Conservation (phyloP, 1,284 basidiomycete genomes). For the Rhizoctonia solani region DNA sequence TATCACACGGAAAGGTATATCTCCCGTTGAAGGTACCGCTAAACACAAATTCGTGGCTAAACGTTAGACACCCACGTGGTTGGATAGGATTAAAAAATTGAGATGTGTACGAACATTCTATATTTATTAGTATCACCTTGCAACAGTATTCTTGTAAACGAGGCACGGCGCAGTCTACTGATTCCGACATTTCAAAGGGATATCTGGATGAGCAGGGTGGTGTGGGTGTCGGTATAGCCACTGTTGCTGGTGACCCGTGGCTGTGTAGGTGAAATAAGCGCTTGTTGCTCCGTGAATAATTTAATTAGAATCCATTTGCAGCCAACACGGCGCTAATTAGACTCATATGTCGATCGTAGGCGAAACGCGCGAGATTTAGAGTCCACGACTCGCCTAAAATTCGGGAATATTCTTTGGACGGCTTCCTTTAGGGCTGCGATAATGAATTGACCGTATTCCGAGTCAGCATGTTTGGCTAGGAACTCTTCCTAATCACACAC, state of each 20-base stretch:
- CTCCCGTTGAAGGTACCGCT: slow-evolving; percentile 45
- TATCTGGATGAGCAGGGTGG: too few relatives aligned
- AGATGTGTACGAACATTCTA: slow-evolving; percentile 3
- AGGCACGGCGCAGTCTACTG: slow-evolving; percentile 10
- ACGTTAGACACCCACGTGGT: slow-evolving; percentile 6
- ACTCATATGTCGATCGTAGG: too few relatives aligned
- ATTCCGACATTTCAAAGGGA: slow-evolving; percentile 18
- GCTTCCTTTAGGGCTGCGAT: slow-evolving; percentile 21
- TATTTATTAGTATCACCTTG: slow-evolving; percentile 20
- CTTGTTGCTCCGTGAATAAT: too few relatives aligned
- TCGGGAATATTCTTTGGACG: slow-evolving; percentile 14
- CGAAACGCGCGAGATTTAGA: too few relatives aligned
- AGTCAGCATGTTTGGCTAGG: too few relatives aligned
- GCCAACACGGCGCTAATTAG: too few relatives aligned
- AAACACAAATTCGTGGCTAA: not conserved
- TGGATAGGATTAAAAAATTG: not conserved
- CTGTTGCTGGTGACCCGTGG: not conserved
- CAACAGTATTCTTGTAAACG: slow-evolving; percentile 35
- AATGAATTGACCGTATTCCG: not conserved
- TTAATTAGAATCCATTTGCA: too few relatives aligned
- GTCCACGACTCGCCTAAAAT: slow-evolving; percentile 20
- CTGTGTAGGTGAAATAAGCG: not conserved
- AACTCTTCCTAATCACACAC: too few relatives aligned
- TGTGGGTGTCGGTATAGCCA: not conserved
- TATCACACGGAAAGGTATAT: slow-evolving; percentile 63